A percentile compares a stretch with the other conserved stretches of the same genome.
Conservation (phyloP, 148 eudicot genomes). For the Camellia japonica region DNA sequence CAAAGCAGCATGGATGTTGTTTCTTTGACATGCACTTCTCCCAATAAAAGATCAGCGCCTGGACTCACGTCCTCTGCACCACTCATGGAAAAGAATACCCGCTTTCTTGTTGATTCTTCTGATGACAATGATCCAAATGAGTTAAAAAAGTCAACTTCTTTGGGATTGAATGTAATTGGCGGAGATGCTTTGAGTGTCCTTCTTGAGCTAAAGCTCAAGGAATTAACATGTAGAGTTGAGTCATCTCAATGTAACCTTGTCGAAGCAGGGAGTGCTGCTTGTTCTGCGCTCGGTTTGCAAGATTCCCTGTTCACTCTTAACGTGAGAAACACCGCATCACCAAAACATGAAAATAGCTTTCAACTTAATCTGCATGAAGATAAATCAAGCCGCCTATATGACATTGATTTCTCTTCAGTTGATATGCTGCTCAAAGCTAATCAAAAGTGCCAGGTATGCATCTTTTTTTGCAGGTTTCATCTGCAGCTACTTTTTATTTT, state of each 20-base stretch:
- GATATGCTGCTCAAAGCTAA: constrained; percentile 23
- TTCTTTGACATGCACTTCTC: constrained; percentile 92
- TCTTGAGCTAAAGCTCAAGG: constrained; percentile 88
- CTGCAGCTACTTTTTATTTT: constrained; percentile 8
- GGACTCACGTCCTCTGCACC: constrained; percentile 38
- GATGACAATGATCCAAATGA: constrained; percentile 30
- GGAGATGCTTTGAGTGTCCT: constrained; percentile 80
- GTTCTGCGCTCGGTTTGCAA: constrained; percentile 27
- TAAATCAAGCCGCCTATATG: constrained; percentile 32
- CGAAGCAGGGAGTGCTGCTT: constrained; percentile 30
- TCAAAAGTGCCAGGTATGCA: constrained; percentile 34
- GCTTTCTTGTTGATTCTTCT: constrained; percentile 19
- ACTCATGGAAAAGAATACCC: constrained; percentile 26
- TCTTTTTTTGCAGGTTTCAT: neutral
- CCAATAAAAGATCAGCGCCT: constrained; percentile 60
- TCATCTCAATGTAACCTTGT: constrained; percentile 36
- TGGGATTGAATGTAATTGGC: constrained; percentile 47
- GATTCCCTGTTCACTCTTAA: constrained; percentile 33
- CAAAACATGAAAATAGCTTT: constrained; percentile 25
- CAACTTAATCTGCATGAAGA: constrained; percentile 32
- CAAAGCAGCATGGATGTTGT: constrained; percentile 71
- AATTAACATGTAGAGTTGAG: constrained; percentile 70
- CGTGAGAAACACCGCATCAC: constrained; percentile 10
- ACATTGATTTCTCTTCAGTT: constrained; percentile 33
- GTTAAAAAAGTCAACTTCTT: constrained; percentile 35